Evolutionary conservation across 805 yeast genomes (phyloP).

Genomic region (Zygosaccharomyces gambellarensis): DNA sequence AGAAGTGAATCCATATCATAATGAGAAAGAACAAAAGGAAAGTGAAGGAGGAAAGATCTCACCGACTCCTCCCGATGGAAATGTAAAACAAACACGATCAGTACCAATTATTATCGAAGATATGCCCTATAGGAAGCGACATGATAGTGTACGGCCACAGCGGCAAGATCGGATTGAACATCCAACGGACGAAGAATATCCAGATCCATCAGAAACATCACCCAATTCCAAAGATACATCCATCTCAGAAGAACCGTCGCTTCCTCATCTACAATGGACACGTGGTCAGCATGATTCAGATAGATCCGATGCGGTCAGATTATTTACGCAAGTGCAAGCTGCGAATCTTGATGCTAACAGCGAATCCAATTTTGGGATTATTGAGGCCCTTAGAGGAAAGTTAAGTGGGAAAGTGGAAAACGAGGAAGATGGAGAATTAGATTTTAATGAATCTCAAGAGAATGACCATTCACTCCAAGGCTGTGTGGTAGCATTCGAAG

Average conservation of each 20-base stretch:
- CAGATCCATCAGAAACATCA: not conserved
- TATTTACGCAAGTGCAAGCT: not conserved
- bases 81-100: not conserved
- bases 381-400: not conserved
- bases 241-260: not conserved
- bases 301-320: not conserved
- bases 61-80: not conserved
- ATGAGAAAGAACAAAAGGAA: not conserved
- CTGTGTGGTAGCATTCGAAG: constrained; percentile 3
- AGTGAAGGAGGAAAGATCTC: not conserved
- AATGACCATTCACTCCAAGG: not conserved
- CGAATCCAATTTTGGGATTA: not conserved
- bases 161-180: not conserved
- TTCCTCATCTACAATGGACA: not conserved
- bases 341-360: not conserved
- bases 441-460: not conserved
- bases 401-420: not conserved
- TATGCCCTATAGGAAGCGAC: not conserved
- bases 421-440: not conserved
- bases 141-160: not conserved
- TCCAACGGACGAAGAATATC: not conserved
- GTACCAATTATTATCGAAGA: not conserved
- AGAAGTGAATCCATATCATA: not conserved
- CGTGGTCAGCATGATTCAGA: not conserved
- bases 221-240: not conserved